phyloP scores from a whole-genome alignment of 208 protist genomes.

The Leptomonas seymouri region DNA sequence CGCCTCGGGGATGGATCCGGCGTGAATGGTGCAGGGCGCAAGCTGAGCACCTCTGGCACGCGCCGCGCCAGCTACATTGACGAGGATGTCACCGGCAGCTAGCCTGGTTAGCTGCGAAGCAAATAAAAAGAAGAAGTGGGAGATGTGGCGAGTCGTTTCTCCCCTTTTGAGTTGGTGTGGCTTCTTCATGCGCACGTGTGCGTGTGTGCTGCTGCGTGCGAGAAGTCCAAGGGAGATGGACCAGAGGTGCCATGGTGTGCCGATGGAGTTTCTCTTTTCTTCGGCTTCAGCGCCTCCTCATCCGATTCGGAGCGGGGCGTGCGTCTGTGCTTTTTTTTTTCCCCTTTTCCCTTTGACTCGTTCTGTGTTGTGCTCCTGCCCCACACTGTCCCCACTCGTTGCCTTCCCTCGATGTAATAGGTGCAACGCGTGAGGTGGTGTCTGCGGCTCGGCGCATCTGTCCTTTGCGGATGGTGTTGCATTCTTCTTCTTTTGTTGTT shows the following conservation, averaged over 20 bases:
- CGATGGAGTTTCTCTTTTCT: background rate
- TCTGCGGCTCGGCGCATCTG: background rate
- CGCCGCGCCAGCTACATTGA: conserved; percentile 33
- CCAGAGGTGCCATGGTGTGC: background rate
- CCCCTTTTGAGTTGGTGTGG: background rate
- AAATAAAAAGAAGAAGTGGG: too few relatives aligned
- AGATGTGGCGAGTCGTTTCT: too few relatives aligned
- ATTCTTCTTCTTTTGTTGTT: background rate
- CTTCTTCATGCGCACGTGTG: too few relatives aligned
- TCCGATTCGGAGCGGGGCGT: background rate
- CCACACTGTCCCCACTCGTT: too few relatives aligned
- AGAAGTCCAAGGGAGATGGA: background rate
- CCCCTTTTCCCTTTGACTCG: background rate
- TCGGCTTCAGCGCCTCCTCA: background rate
- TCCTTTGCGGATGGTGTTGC: background rate
- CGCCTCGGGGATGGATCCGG: conserved; percentile 7
- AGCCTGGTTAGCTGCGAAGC: background rate
- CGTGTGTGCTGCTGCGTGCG: too few relatives aligned
- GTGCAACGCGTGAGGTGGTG: background rate
- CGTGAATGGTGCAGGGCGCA: conserved; percentile 11
- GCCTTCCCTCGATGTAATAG: conserved; percentile 9
- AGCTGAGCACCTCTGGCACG: conserved; percentile 17
- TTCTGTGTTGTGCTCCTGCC: too few relatives aligned
- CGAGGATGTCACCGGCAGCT: conserved; percentile 23
- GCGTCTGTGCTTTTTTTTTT: background rate